Evolutionary conservation across 2,329 filamentous ascomycete species (phyloP).

Genomic region (Neofusicoccum cordaticola): DNA sequence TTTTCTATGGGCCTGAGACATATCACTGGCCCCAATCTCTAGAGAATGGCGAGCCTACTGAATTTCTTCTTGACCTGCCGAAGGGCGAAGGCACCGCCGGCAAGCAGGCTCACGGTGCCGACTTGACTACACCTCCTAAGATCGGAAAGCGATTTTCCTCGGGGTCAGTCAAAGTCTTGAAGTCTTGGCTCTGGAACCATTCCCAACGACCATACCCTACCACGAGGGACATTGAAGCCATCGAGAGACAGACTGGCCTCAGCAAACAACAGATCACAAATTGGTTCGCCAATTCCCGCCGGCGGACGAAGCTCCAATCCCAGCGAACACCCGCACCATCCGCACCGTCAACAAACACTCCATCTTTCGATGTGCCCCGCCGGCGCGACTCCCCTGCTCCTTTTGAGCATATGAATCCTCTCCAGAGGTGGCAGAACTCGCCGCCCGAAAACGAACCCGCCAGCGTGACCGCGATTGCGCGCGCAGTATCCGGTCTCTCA

Average conservation of each 20-base stretch:
- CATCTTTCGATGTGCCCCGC: constrained; percentile 8
- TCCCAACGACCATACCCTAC: not conserved
- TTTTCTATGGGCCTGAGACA: too few species aligned
- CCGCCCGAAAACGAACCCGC: constrained; percentile 30
- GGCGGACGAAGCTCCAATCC: constrained; percentile 24
- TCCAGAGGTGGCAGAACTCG: constrained; percentile 30
- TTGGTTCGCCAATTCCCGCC: constrained; percentile 30
- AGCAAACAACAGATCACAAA: constrained; percentile 28
- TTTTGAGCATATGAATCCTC: constrained; percentile 20
- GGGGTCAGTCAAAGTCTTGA: constrained; percentile 26
- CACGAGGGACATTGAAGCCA: constrained; percentile 22
- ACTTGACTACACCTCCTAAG: not conserved
- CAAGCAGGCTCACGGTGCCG: too few species aligned
- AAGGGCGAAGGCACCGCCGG: too few species aligned
- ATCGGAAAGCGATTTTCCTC: constrained; percentile 24
- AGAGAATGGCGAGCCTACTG: too few species aligned
- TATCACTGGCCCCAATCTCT: too few species aligned
- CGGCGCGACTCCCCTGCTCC: not conserved
- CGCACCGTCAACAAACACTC: not conserved
- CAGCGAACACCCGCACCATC: not conserved
- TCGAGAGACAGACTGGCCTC: constrained; percentile 25
- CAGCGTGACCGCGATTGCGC: constrained; percentile 25
- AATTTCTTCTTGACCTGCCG: too few species aligned
- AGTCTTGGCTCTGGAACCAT: constrained; percentile 27
- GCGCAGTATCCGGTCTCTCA: constrained; percentile 22